These are phyloP conservation scores for Aegilops umbellulata DNA, from an alignment of 176 grass and related monocot species.

Conservation along the genomic window DNA sequence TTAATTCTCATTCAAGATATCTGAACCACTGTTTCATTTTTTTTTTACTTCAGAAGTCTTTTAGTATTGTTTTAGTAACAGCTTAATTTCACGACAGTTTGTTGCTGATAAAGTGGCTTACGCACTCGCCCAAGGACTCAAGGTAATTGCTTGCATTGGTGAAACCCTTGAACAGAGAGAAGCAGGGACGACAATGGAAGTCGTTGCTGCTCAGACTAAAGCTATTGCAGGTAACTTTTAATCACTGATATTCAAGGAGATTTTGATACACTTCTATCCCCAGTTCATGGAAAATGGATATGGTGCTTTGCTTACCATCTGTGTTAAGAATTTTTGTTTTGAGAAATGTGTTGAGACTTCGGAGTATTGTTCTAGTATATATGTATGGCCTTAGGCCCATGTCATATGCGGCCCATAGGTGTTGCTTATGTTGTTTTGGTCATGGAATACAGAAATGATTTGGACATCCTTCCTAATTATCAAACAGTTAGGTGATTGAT, in stretches of 20 bases:
- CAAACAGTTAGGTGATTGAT: not conserved
- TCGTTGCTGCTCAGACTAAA: conserved; percentile 78
- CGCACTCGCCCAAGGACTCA: conserved; percentile 74
- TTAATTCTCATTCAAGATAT: not conserved
- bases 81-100: conserved; percentile 49
- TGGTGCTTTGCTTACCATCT: not conserved
- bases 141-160: conserved; percentile 93
- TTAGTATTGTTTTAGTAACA: not conserved
- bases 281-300: not conserved
- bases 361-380: not conserved
- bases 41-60: not conserved
- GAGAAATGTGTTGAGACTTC: too few relatives aligned
- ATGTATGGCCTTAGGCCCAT: not conserved
- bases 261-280: not conserved
- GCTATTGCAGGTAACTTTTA: conserved; percentile 63
- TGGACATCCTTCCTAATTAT: not conserved
- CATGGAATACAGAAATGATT: not conserved
- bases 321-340: too few relatives aligned
- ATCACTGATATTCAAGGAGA: not conserved
- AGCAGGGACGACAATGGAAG: conserved; percentile 66
- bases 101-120: conserved; percentile 86
- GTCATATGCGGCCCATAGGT: not conserved
- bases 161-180: conserved; percentile 87
- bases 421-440: not conserved
- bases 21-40: not conserved